Evolutionary conservation across 2,329 filamentous ascomycete genomes (phyloP).

Genomic region (Fusarium mundagurra): DNA sequence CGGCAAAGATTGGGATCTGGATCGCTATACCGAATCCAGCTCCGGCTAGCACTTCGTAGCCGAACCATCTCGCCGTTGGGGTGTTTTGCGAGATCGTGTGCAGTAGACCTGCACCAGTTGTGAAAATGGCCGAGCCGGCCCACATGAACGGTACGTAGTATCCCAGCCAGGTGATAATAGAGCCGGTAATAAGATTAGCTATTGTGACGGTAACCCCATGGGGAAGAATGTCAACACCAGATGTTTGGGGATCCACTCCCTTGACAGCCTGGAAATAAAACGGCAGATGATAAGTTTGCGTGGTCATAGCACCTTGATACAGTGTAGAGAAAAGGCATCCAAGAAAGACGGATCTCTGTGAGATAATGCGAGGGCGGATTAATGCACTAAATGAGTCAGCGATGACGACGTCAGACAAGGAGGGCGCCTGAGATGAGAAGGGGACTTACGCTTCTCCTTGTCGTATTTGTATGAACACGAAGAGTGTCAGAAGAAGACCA

Average conservation of each 20-base stretch:
- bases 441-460: constrained; percentile 24
- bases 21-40: constrained; percentile 54
- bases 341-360: constrained; percentile 22
- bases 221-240: constrained; percentile 31
- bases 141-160: constrained; percentile 39
- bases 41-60: constrained; percentile 55
- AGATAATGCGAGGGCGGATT: constrained; percentile 28
- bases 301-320: constrained; percentile 34
- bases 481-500: constrained; percentile 21
- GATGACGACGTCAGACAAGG: neutral
- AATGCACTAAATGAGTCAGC: constrained; percentile 9
- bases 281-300: constrained; percentile 30
- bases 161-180: constrained; percentile 18
- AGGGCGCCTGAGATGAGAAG: neutral
- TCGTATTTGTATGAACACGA: constrained; percentile 16
- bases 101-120: constrained; percentile 22
- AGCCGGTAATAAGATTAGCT: constrained; percentile 20
- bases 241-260: constrained; percentile 15
- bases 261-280: constrained; percentile 43
- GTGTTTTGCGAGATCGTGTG: constrained; percentile 45
- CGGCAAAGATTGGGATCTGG: constrained; percentile 55
- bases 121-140: constrained; percentile 26
- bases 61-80: constrained; percentile 52
- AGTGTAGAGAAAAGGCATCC: constrained; percentile 32
- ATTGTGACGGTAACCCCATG: constrained; percentile 29